Evolutionary conservation across 257 asterid species (phyloP).

Genomic region (Misopates orontium): DNA sequence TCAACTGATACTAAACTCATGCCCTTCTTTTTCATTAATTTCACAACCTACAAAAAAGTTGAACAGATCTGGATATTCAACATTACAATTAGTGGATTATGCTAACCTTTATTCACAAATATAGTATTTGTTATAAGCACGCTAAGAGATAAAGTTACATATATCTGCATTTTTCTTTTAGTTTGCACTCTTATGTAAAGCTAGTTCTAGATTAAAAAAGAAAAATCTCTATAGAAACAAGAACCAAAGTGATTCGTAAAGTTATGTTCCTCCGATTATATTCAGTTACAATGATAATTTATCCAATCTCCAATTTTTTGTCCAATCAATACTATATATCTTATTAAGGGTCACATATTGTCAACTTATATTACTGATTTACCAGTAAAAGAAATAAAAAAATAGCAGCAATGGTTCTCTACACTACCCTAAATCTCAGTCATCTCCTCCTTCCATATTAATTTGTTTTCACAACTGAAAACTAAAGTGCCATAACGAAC

Average conservation of each 20-base stretch:
- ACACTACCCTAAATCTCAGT: neutral
- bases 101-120: neutral
- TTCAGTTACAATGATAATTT: neutral
- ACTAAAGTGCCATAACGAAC: neutral
- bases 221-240: constrained; percentile 6
- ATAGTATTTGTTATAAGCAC: neutral
- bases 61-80: constrained; percentile 4
- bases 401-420: neutral
- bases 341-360: neutral
- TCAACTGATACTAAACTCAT: constrained; percentile 70
- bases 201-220: constrained; percentile 11
- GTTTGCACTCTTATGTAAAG: constrained; percentile 11
- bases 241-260: constrained; percentile 6
- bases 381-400: neutral
- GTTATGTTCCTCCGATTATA: neutral
- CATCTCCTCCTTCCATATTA: neutral
- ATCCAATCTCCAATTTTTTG: neutral
- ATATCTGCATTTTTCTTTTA: neutral
- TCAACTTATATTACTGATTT: neutral
- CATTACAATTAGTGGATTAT: neutral
- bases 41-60: constrained; percentile 63
- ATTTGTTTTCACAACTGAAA: neutral
- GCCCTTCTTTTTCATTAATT: constrained; percentile 94
- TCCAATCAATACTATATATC: neutral
- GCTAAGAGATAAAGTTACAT: neutral